phyloP scores from a whole-genome alignment of 306 rosid species.

The Fragaria nilgerrensis region DNA sequence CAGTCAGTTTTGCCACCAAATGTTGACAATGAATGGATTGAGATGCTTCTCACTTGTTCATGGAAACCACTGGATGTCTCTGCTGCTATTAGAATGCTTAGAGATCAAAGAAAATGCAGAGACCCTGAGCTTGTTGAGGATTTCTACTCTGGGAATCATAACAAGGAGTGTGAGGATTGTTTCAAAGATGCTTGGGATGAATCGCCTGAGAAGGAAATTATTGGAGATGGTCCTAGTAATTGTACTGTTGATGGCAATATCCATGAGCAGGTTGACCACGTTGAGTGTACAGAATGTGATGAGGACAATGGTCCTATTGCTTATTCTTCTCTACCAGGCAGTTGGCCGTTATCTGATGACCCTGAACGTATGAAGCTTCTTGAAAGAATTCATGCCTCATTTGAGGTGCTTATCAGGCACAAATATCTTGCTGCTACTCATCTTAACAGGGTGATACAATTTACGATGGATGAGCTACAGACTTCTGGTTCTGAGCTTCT shows the following conservation, averaged over 20 bases:
- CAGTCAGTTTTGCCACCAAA: constrained; percentile 73
- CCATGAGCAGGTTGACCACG: constrained; percentile 37
- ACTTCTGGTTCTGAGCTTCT: constrained; percentile 75
- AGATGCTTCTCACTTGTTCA: constrained; percentile 74
- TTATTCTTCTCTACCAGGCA: constrained; percentile 47
- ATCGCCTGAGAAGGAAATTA: constrained; percentile 43
- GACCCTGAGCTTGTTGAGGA: constrained; percentile 45
- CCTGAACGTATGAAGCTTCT: constrained; percentile 74
- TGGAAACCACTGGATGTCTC: constrained; percentile 84
- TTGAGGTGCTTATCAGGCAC: constrained; percentile 72
- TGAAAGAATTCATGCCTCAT: constrained; percentile 65
- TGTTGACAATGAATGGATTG: constrained; percentile 72
- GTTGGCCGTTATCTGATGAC: constrained; percentile 86
- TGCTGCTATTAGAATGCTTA: constrained; percentile 73
- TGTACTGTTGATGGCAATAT: constrained; percentile 32
- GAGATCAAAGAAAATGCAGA: constrained; percentile 40
- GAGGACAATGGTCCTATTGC: constrained; percentile 36
- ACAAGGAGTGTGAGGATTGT: constrained; percentile 45
- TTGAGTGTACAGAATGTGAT: constrained; percentile 38
- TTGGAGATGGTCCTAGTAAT: constrained; percentile 33
- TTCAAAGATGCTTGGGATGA: constrained; percentile 56
- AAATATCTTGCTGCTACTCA: constrained; percentile 83
- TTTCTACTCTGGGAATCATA: constrained; percentile 36
- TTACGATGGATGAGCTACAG: constrained; percentile 75
- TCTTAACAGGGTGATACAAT: constrained; percentile 77